phyloP scores from a whole-genome alignment of 257 asterid species.

The Fraxinus cuspidata region DNA sequence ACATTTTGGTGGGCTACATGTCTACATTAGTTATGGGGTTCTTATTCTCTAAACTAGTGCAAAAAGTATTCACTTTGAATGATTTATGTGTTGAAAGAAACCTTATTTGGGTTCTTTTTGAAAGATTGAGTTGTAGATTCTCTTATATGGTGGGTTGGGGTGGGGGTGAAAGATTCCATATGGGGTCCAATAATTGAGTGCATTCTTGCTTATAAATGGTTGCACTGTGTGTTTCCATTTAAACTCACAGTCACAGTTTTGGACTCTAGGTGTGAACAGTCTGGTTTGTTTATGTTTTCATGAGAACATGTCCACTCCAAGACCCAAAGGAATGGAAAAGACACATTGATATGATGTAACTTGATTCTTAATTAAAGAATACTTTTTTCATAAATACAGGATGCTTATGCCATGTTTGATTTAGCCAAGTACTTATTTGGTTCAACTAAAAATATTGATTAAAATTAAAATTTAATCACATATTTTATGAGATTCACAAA shows the following conservation, averaged over 20 bases:
- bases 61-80: background rate
- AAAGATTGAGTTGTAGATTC: background rate
- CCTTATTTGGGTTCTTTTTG: background rate
- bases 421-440: too few species aligned
- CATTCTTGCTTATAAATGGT: background rate
- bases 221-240: background rate
- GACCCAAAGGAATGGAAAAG: background rate
- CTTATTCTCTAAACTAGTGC: background rate
- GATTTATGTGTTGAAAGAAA: background rate
- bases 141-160: background rate
- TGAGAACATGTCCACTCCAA: background rate
- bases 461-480: too few species aligned
- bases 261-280: background rate
- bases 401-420: too few species aligned
- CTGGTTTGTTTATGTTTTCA: background rate
- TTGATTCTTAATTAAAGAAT: background rate
- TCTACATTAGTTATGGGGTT: background rate
- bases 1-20: background rate
- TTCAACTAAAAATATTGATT: too few species aligned
- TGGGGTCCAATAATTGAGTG: conserved; percentile 2
- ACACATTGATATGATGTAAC: background rate
- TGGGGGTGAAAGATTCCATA: background rate
- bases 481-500: too few species aligned
- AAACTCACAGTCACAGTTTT: background rate
- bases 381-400: too few species aligned